phyloP scores from a whole-genome alignment of 1,284 basidiomycete species.

The Marasmius fiardii region DNA sequence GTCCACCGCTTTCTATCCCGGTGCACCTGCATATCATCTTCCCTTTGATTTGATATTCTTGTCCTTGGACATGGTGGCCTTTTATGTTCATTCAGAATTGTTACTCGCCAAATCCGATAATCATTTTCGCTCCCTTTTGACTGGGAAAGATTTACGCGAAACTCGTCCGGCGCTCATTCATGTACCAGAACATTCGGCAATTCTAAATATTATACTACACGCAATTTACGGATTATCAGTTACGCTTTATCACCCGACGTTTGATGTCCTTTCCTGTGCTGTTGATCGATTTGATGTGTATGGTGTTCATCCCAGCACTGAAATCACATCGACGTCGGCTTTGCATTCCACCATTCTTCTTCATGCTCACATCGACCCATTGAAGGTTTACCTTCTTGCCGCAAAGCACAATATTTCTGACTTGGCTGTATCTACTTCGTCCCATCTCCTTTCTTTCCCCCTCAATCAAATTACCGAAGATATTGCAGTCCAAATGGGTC shows the following conservation, averaged over 20 bases:
- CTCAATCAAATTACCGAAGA: conserved; percentile 8
- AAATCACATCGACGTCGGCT: background rate
- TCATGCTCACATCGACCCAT: conserved; percentile 2
- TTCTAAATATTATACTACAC: background rate
- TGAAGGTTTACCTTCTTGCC: conserved; percentile 10
- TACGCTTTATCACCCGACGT: background rate
- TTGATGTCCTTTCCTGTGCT: background rate
- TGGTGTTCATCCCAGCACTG: background rate
- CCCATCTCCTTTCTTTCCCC: conserved; percentile 9
- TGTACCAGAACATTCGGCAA: background rate
- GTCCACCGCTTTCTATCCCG: background rate
- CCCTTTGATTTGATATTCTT: background rate
- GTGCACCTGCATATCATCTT: background rate
- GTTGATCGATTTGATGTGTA: background rate
- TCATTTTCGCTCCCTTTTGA: background rate
- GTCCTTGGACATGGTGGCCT: background rate
- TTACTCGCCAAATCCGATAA: background rate
- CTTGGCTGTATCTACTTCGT: conserved; percentile 8
- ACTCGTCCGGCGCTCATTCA: background rate
- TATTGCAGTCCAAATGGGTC: conserved; percentile 7
- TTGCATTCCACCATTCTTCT: conserved; percentile 1
- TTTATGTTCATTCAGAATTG: background rate
- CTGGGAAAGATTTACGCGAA: background rate
- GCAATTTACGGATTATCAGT: background rate
- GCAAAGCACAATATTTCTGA: conserved; percentile 4